phyloP scores from a whole-genome alignment of 2,329 filamentous ascomycete species.

The Blastomyces percursus region DNA sequence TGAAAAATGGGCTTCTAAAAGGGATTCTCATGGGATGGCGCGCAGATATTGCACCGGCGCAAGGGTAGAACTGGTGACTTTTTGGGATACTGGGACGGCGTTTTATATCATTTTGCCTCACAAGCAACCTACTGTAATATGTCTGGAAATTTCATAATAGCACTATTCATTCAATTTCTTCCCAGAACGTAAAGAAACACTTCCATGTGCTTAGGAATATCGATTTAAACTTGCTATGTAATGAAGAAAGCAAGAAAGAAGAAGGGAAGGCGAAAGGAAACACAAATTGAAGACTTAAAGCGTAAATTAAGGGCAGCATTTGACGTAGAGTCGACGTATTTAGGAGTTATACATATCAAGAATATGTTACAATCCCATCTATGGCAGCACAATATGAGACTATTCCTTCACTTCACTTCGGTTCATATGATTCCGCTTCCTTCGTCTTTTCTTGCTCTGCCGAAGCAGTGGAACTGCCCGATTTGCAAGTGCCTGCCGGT shows the following conservation, averaged over 20 bases:
- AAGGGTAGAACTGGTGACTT: not conserved
- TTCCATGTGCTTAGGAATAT: no score
- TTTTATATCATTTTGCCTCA: not conserved
- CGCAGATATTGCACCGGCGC: not conserved
- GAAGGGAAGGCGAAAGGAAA: no score
- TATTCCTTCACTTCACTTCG: not conserved
- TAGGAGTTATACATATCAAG: not conserved
- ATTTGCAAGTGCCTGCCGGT: conserved; percentile 14
- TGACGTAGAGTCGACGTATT: no score
- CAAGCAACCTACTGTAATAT: not conserved
- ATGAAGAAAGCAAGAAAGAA: no score
- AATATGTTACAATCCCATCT: not conserved
- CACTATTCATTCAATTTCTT: not conserved
- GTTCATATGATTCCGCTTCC: not conserved
- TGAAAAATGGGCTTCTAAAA: not conserved
- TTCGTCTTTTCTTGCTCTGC: not conserved
- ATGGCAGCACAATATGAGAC: not conserved
- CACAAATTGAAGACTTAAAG: no score
- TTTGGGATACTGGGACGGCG: not conserved
- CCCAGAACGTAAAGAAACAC: no score
- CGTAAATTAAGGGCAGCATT: no score
- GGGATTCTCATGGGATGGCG: not conserved
- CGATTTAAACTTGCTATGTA: no score
- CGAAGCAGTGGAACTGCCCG: conserved; percentile 13
- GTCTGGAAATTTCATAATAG: not conserved